Percentiles rank a stretch among this genome's conserved stretches.
phyloP scores from a whole-genome alignment of 805 yeast genomes.

The Spathaspora passalidarum region DNA sequence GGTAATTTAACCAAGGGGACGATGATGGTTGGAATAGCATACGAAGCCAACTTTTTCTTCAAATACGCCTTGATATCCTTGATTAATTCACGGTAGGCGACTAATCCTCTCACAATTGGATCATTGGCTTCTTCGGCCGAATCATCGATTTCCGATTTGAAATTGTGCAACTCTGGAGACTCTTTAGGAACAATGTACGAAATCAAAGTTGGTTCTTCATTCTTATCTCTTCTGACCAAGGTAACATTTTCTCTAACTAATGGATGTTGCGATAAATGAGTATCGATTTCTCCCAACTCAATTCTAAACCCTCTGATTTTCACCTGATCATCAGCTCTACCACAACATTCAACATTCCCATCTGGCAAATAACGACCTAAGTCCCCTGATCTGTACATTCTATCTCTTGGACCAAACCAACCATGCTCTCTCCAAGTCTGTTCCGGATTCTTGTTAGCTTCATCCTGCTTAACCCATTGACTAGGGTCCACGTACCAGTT shows the following conservation, averaged over 20 bases:
- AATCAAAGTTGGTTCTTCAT: constrained; percentile 87
- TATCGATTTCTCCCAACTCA: constrained; percentile 97
- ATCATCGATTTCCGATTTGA: constrained; percentile 49
- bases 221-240: constrained; percentile 84
- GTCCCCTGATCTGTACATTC: constrained; percentile 96
- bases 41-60: constrained; percentile 85
- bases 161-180: constrained; percentile 42
- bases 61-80: constrained; percentile 79
- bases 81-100: constrained; percentile 70
- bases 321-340: constrained; percentile 98
- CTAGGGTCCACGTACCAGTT: constrained; percentile 83
- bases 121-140: constrained; percentile 48
- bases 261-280: constrained; percentile 92
- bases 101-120: constrained; percentile 74
- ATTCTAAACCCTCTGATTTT: constrained; percentile 98
- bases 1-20: constrained; percentile 87
- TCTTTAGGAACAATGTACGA: constrained; percentile 84
- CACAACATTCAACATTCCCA: constrained; percentile 97
- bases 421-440: constrained; percentile 68
- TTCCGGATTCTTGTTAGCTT: constrained; percentile 34
- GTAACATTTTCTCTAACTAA: constrained; percentile 91
- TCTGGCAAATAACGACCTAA: constrained; percentile 94
- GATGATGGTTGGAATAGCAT: constrained; percentile 89
- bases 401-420: constrained; percentile 94
- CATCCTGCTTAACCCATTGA: constrained; percentile 60